Percentiles rank a stretch among this genome's conserved stretches.
Conservation (phyloP, 2,329 filamentous ascomycete species). For the Incumbomyces lentus region DNA sequence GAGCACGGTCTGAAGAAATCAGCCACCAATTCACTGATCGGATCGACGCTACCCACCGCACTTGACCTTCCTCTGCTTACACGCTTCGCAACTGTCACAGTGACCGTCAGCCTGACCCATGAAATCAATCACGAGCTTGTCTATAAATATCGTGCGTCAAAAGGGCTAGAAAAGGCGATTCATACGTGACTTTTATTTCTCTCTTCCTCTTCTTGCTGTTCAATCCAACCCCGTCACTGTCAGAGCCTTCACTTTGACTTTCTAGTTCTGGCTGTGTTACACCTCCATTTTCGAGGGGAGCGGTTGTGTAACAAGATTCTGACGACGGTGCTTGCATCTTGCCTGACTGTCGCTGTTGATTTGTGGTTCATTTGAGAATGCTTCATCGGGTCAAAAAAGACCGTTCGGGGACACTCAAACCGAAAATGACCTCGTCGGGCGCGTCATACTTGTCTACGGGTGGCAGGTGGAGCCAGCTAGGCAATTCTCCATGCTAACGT, state of each 20-base stretch:
- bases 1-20: conserved; percentile 34
- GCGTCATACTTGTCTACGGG: too few species aligned
- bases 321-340: not conserved
- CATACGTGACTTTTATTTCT: conserved; percentile 27
- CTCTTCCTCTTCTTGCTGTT: conserved; percentile 47
- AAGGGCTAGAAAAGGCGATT: not conserved
- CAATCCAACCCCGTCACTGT: conserved; percentile 35
- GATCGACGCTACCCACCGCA: conserved; percentile 27
- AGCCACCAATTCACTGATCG: not conserved
- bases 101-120: conserved; percentile 2
- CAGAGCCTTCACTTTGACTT: conserved; percentile 11
- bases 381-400: too few species aligned
- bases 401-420: too few species aligned
- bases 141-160: too few species aligned
- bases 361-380: too few species aligned
- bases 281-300: not conserved
- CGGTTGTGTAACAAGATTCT: not conserved
- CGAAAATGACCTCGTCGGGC: too few species aligned
- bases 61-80: conserved; percentile 35
- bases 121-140: too few species aligned
- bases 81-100: conserved; percentile 20
- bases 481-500: too few species aligned
- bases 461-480: too few species aligned
- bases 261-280: not conserved
- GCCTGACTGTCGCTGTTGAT: not conserved